Evolutionary conservation across 1,284 basidiomycete genomes (phyloP).

Genomic region (Fistulina hepatica): DNA sequence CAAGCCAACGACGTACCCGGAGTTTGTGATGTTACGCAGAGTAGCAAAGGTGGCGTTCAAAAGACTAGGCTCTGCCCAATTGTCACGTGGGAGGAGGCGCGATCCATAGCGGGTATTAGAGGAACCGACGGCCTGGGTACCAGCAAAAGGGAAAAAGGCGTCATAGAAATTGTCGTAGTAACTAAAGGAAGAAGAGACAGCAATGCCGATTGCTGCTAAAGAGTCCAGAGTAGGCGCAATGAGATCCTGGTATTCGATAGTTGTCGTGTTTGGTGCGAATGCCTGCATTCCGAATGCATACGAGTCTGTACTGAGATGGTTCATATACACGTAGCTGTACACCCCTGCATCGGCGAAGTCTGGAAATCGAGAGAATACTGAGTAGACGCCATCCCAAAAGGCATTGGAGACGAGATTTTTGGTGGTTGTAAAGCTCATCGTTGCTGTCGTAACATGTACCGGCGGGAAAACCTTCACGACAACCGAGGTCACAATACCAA

Average conservation of each 20-base stretch:
- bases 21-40: constrained; percentile 2
- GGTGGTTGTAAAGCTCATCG: too few relatives aligned
- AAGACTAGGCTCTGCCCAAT: constrained; percentile 6
- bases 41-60: constrained; percentile 6
- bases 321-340: constrained; percentile 4
- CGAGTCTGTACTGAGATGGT: constrained; percentile 4
- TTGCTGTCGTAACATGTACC: constrained; percentile 5
- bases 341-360: constrained; percentile 6
- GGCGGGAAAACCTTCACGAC: constrained; percentile 7
- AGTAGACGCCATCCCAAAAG: constrained; percentile 4
- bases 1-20: constrained; percentile 4
- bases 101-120: constrained; percentile 2
- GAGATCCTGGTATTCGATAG: constrained; percentile 5
- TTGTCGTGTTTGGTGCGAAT: constrained; percentile 3
- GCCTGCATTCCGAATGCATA: constrained; percentile 3
- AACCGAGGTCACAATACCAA: constrained; percentile 6
- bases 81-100: constrained; percentile 5
- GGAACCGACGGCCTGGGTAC: constrained; percentile 3
- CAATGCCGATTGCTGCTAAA: constrained; percentile 5
- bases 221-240: constrained; percentile 5
- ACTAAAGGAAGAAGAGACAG: constrained; percentile 3
- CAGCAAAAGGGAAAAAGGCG: constrained; percentile 2
- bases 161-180: constrained; percentile 6
- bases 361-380: constrained; percentile 3
- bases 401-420: too few relatives aligned